phyloP scores from a whole-genome alignment of 306 rosid species.

The Cyamopsis tetragonoloba region DNA sequence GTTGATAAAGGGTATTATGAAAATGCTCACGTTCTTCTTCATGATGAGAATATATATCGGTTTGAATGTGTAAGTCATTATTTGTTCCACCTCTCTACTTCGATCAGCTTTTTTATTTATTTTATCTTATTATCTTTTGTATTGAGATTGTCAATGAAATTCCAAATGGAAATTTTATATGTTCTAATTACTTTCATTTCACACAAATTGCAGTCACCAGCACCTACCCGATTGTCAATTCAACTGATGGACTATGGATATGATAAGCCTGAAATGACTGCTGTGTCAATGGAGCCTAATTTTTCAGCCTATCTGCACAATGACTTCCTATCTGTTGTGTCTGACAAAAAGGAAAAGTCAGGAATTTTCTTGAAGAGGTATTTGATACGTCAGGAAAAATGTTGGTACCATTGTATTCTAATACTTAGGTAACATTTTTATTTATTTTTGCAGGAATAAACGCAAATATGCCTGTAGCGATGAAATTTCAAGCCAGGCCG shows the following conservation, averaged over 20 bases:
- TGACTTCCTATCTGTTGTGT: constrained; percentile 76
- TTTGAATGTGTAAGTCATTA: constrained; percentile 74
- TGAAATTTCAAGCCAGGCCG: constrained; percentile 64
- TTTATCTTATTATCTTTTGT: neutral
- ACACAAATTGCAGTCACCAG: constrained; percentile 51
- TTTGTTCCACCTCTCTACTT: constrained; percentile 21
- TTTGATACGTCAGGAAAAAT: constrained; percentile 18
- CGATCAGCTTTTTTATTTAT: constrained; percentile 13
- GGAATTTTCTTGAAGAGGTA: constrained; percentile 92
- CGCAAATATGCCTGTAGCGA: constrained; percentile 51
- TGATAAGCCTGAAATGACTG: constrained; percentile 91
- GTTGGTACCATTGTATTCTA: constrained; percentile 13
- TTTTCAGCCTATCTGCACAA: constrained; percentile 76
- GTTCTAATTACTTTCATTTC: neutral
- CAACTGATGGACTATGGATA: constrained; percentile 91
- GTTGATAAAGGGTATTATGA: constrained; percentile 84
- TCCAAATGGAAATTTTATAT: neutral
- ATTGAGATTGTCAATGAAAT: constrained; percentile 2
- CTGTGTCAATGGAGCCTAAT: constrained; percentile 93
- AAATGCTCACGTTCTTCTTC: constrained; percentile 94
- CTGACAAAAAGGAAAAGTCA: constrained; percentile 68
- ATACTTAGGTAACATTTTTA: constrained; percentile 17
- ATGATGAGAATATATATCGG: constrained; percentile 88
- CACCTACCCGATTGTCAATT: constrained; percentile 64
- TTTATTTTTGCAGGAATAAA: constrained; percentile 60